Percentiles rank a stretch among this genome's conserved stretches.
Evolutionary conservation across 2,329 filamentous ascomycete species (phyloP).

Genomic region (Fusarium longipes): DNA sequence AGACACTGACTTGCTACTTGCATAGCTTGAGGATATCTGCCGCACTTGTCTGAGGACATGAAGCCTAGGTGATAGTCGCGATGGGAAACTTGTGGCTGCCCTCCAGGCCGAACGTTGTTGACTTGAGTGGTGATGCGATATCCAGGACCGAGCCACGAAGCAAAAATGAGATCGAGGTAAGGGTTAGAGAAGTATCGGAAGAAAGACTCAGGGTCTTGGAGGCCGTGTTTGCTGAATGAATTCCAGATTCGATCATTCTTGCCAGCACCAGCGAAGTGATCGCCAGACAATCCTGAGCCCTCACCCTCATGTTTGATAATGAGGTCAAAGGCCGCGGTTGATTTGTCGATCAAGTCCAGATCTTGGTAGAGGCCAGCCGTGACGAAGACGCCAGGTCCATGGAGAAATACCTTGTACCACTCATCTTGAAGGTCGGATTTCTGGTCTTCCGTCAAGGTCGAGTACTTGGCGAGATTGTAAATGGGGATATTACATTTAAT

Average conservation of each 20-base stretch:
- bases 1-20: constrained; percentile 67
- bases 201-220: constrained; percentile 64
- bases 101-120: constrained; percentile 70
- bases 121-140: constrained; percentile 72
- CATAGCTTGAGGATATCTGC: constrained; percentile 61
- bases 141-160: constrained; percentile 68
- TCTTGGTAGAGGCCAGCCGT: constrained; percentile 64
- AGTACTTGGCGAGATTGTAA: constrained; percentile 59
- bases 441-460: constrained; percentile 37
- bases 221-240: constrained; percentile 70
- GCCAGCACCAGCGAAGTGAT: constrained; percentile 69
- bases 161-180: constrained; percentile 63
- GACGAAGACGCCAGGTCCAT: constrained; percentile 70
- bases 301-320: constrained; percentile 61
- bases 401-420: constrained; percentile 67
- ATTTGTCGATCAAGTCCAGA: constrained; percentile 54
- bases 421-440: constrained; percentile 65
- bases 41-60: constrained; percentile 61
- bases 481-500: constrained; percentile 65
- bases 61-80: constrained; percentile 75
- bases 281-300: constrained; percentile 57
- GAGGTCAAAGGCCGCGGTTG: constrained; percentile 58
- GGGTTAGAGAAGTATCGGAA: constrained; percentile 69
- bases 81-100: constrained; percentile 66
- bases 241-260: constrained; percentile 74